Base-by-base conservation (phyloP, 352 stramenopile genomes). In the Phytophthora fragariaefolia region DNA sequence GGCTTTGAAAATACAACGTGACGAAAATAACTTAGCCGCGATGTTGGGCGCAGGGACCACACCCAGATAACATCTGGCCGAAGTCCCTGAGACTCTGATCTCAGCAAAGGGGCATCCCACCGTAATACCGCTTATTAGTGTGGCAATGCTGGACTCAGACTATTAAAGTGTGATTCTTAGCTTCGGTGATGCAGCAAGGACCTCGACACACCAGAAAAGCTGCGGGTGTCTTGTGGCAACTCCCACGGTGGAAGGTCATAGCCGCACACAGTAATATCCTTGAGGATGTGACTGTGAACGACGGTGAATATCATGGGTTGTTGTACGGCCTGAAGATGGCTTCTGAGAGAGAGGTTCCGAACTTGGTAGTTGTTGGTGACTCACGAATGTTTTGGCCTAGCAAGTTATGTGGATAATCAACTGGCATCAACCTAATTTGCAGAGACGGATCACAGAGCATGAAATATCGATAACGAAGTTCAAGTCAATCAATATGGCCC, bases 201-300 rank as follows among this genome's bases (percentile, higher is more conserved):
- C n/a, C n/a, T n/a, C n/a, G n/a, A n/a, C n/a, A n/a, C n/a, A n/a
- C n/a, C n/a, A n/a, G n/a, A n/a, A n/a, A n/a, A n/a, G n/a, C n/a
- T n/a, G n/a, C n/a, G n/a, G n/a, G n/a, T n/a, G n/a, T 53, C 1
- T 15, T 43, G 0, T 58, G 34, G 51, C 13, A 58, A n/a, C 22
- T 47, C 12, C 51, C 51, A 17, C 32, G 51, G 8, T 48, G 51
- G 51, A 2, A 34, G 2, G 22, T 46, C 15, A 0, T 58, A 22
- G 15, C 2, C 2, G 51, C 34, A 10, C 34, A 36, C n/a, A 22
- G 26, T n/a, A 42, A 42, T 26, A 38, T 40, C 3, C 27, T 42
- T 13, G 47, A 54, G 17, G 47, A 54, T 27, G 51, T 58, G 10
- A 48, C 34, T n/a, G 51, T 58, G 12, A 58, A 48, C 15, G 36